Evolutionary conservation across 2,329 filamentous ascomycete genomes (phyloP).

Genomic region (Aspergillus ruber): DNA sequence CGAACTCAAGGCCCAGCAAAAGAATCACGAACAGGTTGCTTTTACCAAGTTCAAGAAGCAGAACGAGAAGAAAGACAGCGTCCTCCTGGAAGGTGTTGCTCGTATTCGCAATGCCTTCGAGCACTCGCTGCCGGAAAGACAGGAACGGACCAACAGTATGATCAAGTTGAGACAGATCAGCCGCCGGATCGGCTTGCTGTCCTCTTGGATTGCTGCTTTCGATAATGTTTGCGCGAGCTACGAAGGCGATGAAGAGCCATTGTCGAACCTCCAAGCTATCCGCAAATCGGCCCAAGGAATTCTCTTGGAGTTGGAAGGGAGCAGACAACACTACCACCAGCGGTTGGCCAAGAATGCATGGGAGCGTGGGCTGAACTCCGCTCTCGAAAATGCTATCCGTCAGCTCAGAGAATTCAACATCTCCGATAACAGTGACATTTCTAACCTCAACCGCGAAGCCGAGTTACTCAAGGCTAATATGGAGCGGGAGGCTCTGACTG

Average conservation of each 20-base stretch:
- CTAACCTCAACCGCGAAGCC: slow-evolving; percentile 70
- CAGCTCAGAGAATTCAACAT: slow-evolving; percentile 68
- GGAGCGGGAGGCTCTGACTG: slow-evolving; percentile 68
- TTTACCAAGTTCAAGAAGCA: slow-evolving; percentile 90
- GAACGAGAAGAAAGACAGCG: slow-evolving; percentile 70
- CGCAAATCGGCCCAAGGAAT: slow-evolving; percentile 86
- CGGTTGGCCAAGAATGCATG: slow-evolving; percentile 73
- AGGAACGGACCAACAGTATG: slow-evolving; percentile 72
- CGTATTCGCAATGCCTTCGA: slow-evolving; percentile 80
- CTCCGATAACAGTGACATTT: slow-evolving; percentile 60
- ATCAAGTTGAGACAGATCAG: slow-evolving; percentile 77
- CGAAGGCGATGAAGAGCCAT: slow-evolving; percentile 56
- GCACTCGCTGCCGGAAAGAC: slow-evolving; percentile 67
- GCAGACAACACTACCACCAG: slow-evolving; percentile 84
- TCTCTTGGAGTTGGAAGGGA: slow-evolving; percentile 79
- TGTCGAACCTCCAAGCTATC: slow-evolving; percentile 64
- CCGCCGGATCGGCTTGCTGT: slow-evolving; percentile 77
- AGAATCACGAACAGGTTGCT: slow-evolving; percentile 73
- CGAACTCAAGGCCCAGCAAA: slow-evolving; percentile 87
- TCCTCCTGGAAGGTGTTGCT: slow-evolving; percentile 69
- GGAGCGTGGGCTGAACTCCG: slow-evolving; percentile 82
- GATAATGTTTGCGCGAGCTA: slow-evolving; percentile 70
- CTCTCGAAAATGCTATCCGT: slow-evolving; percentile 74
- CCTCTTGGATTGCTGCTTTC: slow-evolving; percentile 87
- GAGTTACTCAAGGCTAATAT: slow-evolving; percentile 80